A percentile compares a stretch with the other conserved stretches of the same genome.
Evolutionary conservation across 257 asterid genomes (phyloP).

Genomic region (Verbascum thapsus): DNA sequence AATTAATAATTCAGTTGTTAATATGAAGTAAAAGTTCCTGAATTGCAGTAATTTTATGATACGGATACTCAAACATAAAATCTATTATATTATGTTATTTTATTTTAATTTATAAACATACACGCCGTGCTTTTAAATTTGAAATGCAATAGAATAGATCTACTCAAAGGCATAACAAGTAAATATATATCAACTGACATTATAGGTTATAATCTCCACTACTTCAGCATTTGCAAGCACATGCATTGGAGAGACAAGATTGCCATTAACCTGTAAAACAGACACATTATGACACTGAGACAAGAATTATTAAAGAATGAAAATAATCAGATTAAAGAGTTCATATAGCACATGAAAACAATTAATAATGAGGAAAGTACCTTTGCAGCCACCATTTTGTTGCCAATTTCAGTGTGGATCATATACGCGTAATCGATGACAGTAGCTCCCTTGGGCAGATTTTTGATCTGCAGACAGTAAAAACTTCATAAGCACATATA

Average conservation of each 20-base stretch:
- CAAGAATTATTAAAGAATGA: neutral
- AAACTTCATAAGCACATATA: slow-evolving; percentile 23
- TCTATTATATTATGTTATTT: neutral
- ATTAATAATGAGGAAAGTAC: slow-evolving; percentile 32
- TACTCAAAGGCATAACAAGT: slow-evolving; percentile 7
- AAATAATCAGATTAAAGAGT: slow-evolving; percentile 18
- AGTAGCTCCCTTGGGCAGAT: slow-evolving; percentile 87
- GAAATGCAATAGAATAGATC: slow-evolving; percentile 7
- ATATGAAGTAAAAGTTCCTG: neutral
- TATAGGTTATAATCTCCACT: slow-evolving; percentile 78
- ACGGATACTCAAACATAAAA: neutral
- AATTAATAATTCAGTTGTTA: no score
- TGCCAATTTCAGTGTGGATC: slow-evolving; percentile 90
- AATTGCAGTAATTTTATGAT: slow-evolving; percentile 10
- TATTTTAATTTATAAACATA: neutral
- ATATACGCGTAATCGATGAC: slow-evolving; percentile 83
- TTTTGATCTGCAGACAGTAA: slow-evolving; percentile 59
- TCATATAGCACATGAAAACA: slow-evolving; percentile 15
- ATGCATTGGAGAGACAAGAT: slow-evolving; percentile 79
- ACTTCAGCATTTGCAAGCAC: slow-evolving; percentile 89
- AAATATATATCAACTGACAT: slow-evolving; percentile 52
- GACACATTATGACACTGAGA: slow-evolving; percentile 26
- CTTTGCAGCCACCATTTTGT: slow-evolving; percentile 96
- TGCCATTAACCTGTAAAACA: slow-evolving; percentile 81
- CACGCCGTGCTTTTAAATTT: neutral